Evolutionary conservation across 345 rosid genomes (phyloP).

Genomic region (Ailanthus altissimus): DNA sequence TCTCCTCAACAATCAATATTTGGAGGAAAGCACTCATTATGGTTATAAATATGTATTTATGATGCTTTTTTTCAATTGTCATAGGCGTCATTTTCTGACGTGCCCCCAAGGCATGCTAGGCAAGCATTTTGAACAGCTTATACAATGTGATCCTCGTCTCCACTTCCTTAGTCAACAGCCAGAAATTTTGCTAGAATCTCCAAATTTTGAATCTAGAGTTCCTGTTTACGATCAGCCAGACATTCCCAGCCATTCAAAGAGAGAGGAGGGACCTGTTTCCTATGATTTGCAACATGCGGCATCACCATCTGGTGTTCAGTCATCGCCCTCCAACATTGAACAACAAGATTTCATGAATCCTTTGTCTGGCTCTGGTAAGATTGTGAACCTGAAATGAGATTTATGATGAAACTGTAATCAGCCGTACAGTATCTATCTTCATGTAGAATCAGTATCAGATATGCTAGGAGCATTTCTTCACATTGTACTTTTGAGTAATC

Average conservation of each 20-base stretch:
- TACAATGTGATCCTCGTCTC: constrained; percentile 71
- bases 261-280: constrained; percentile 31
- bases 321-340: constrained; percentile 44
- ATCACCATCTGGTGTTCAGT: constrained; percentile 40
- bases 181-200: constrained; percentile 53
- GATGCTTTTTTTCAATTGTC: neutral
- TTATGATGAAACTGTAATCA: neutral
- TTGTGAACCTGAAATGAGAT: constrained; percentile 15
- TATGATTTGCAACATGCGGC: constrained; percentile 29
- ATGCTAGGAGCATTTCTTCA: neutral
- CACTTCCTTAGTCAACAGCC: constrained; percentile 60
- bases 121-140: constrained; percentile 71
- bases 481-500: neutral
- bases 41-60: neutral
- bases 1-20: neutral
- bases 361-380: constrained; percentile 62
- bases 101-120: constrained; percentile 53
- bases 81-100: constrained; percentile 64
- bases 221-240: constrained; percentile 42
- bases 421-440: neutral
- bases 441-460: neutral
- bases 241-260: constrained; percentile 30
- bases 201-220: constrained; percentile 47
- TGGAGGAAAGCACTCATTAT: neutral
- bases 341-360: constrained; percentile 35